Percentiles rank a stretch among this genome's conserved stretches.
phyloP scores from a whole-genome alignment of 257 asterid species.

The Solanum neorickii region DNA sequence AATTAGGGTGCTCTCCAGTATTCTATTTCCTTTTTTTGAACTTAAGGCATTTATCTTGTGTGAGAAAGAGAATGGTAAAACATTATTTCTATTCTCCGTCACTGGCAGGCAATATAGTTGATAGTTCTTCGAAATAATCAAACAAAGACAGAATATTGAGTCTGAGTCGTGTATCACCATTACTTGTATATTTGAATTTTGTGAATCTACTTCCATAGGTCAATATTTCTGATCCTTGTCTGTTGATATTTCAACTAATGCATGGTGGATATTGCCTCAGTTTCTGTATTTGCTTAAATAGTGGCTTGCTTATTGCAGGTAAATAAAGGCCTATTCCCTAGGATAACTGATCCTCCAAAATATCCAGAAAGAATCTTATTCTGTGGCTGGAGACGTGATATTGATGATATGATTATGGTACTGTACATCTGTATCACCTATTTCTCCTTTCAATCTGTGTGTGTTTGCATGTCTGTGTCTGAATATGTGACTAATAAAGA shows the following conservation, averaged over 20 bases:
- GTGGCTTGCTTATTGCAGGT: slow-evolving; percentile 35
- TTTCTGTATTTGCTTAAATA: slow-evolving; percentile 12
- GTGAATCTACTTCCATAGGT: background rate
- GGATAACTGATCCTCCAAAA: slow-evolving; percentile 70
- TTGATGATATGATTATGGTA: slow-evolving; percentile 97
- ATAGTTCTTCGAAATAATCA: background rate
- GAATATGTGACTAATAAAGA: background rate
- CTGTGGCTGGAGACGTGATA: slow-evolving; percentile 99
- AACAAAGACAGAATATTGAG: background rate
- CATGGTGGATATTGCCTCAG: background rate
- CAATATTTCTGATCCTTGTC: background rate
- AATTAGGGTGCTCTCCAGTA: background rate
- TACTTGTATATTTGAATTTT: background rate
- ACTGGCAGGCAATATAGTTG: background rate
- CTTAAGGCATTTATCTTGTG: background rate
- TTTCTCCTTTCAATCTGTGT: background rate
- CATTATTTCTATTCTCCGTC: background rate
- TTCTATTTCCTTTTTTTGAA: background rate
- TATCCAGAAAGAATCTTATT: slow-evolving; percentile 82
- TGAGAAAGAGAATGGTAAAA: background rate
- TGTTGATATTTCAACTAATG: background rate
- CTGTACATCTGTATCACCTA: background rate
- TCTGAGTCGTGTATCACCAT: background rate
- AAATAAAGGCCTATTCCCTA: slow-evolving; percentile 53
- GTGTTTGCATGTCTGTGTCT: background rate